These are phyloP conservation scores for Sporothrix pseudoabietina DNA, from an alignment of 2,329 filamentous ascomycete species.

Conservation along the genomic window DNA sequence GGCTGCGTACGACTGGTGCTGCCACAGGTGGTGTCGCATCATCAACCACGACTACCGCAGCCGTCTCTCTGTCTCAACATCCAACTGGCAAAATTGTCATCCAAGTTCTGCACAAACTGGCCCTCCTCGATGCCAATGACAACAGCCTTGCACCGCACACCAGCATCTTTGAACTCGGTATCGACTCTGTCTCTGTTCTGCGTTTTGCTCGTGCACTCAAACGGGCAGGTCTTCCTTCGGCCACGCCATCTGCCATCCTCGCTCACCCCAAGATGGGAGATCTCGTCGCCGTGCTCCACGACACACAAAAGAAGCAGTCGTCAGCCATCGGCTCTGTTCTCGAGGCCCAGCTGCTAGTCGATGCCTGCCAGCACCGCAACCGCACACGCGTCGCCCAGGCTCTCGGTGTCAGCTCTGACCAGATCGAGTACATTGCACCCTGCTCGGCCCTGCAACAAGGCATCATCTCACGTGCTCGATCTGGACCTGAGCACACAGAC, in stretches of 20 bases:
- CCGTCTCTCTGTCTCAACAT: neutral
- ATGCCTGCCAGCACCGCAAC: slow-evolving; percentile 66
- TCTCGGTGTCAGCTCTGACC: slow-evolving; percentile 52
- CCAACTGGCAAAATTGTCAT: neutral
- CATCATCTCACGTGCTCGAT: slow-evolving; percentile 72
- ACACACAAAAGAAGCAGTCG: slow-evolving; percentile 25
- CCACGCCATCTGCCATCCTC: slow-evolving; percentile 68
- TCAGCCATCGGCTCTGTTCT: slow-evolving; percentile 40
- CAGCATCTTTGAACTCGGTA: slow-evolving; percentile 80
- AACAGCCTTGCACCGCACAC: slow-evolving; percentile 55
- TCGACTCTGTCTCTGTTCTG: slow-evolving; percentile 86
- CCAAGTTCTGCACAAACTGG: slow-evolving; percentile 55
- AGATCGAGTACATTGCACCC: slow-evolving; percentile 74
- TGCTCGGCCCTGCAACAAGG: slow-evolving; percentile 87
- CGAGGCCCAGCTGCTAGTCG: slow-evolving; percentile 61
- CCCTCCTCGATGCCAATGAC: slow-evolving; percentile 46
- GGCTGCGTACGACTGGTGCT: slow-evolving; percentile 62
- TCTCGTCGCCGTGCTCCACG: slow-evolving; percentile 46
- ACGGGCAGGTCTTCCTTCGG: slow-evolving; percentile 63
- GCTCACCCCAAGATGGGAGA: slow-evolving; percentile 57
- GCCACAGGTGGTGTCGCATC: slow-evolving; percentile 29
- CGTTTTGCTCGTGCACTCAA: slow-evolving; percentile 67
- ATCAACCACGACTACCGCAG: slow-evolving; percentile 32
- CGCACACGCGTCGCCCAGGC: slow-evolving; percentile 53
- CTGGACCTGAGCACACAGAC: slow-evolving; percentile 47